A percentile compares a stretch with the other conserved stretches of the same genome.
Evolutionary conservation across 2,329 filamentous ascomycete genomes (phyloP).

Genomic region (Calonectria honghensis): DNA sequence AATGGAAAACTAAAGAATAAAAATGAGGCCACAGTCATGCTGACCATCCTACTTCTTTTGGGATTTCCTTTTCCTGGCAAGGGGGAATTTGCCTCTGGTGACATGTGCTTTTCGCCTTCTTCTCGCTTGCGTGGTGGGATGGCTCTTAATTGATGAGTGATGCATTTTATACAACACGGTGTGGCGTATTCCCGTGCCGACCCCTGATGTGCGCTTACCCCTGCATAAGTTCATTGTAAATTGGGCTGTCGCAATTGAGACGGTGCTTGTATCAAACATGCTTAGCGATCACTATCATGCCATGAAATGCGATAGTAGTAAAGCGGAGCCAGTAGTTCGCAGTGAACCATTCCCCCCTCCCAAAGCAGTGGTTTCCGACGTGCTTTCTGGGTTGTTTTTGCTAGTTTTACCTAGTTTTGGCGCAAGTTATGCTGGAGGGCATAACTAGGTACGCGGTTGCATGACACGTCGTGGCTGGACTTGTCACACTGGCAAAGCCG

Average conservation of each 20-base stretch:
- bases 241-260: conserved; percentile 19
- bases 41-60: not conserved
- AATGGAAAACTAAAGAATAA: not conserved
- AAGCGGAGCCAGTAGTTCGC: not conserved
- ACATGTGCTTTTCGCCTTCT: not conserved
- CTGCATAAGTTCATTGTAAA: conserved; percentile 31
- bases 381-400: not conserved
- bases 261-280: conserved; percentile 14
- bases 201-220: conserved; percentile 19
- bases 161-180: not conserved
- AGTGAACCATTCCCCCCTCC: not conserved
- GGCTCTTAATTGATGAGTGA: conserved; percentile 5
- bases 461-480: conserved; percentile 33
- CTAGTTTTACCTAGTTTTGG: not conserved
- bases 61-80: not conserved
- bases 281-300: not conserved
- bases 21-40: not conserved
- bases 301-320: not conserved
- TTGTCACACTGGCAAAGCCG: not conserved
- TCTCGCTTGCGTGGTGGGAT: conserved; percentile 9
- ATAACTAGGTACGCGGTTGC: not conserved
- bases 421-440: not conserved
- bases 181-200: conserved; percentile 18
- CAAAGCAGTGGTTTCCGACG: no score
- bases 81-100: not conserved